phyloP scores from a whole-genome alignment of 139 green algal species.

The Volvox africanus region DNA sequence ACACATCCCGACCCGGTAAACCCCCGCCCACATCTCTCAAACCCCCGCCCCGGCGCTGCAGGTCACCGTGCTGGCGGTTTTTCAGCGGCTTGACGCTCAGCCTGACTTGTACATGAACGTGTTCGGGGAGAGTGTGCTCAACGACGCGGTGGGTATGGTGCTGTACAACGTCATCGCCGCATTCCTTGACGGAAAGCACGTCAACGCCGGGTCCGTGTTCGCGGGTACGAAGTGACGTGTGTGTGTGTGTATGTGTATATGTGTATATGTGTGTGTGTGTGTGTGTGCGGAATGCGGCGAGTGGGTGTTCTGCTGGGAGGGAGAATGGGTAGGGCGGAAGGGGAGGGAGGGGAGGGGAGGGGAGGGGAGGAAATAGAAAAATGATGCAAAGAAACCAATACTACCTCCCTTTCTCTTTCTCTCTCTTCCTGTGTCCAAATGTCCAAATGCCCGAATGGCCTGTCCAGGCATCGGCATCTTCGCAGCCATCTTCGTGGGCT shows the following conservation, averaged over 20 bases:
- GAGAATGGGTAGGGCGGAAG: neutral
- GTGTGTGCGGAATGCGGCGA: neutral
- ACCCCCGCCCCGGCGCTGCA: slow-evolving; percentile 28
- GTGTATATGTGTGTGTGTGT: neutral
- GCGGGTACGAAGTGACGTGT: slow-evolving; percentile 34
- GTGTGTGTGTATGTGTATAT: neutral
- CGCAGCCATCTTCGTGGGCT: slow-evolving; percentile 70
- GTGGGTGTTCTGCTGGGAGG: neutral
- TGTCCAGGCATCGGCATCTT: slow-evolving; percentile 62
- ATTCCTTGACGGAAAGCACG: slow-evolving; percentile 49
- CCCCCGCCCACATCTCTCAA: too few species aligned
- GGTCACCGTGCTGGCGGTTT: slow-evolving; percentile 76
- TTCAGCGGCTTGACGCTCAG: slow-evolving; percentile 66
- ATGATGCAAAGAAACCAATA: too few species aligned
- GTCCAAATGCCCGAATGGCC: neutral
- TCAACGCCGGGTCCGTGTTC: slow-evolving; percentile 50
- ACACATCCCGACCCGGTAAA: too few species aligned
- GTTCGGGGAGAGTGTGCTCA: slow-evolving; percentile 89
- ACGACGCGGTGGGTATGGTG: slow-evolving; percentile 89
- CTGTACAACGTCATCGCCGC: slow-evolving; percentile 67
- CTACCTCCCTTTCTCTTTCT: neutral
- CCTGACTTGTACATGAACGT: slow-evolving; percentile 86
- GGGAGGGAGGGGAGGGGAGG: neutral
- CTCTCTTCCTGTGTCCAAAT: neutral
- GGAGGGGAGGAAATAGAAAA: neutral